Conservation (phyloP, 352 stramenopile genomes). For the Globisporangium echinulatum region DNA sequence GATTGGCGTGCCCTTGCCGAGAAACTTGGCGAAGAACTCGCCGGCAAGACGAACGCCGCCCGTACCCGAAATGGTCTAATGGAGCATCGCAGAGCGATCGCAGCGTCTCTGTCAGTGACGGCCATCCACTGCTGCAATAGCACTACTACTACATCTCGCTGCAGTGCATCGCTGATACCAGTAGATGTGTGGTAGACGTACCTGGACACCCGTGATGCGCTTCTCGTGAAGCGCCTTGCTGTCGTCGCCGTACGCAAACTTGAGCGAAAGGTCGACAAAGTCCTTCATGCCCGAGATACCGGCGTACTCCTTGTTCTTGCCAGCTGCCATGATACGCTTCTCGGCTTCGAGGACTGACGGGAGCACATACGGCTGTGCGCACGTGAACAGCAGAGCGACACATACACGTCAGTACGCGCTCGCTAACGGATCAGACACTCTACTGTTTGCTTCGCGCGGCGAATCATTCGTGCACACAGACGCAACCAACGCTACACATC, state of each 20-base stretch:
- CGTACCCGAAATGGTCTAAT: slow-evolving; percentile 97
- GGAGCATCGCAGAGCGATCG: neutral
- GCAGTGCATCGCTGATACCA: too few species aligned
- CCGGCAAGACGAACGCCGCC: slow-evolving; percentile 94
- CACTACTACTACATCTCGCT: too few species aligned
- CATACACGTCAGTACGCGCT: too few species aligned
- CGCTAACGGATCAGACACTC: too few species aligned
- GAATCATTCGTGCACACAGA: too few species aligned
- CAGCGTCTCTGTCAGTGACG: too few species aligned
- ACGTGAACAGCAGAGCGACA: neutral
- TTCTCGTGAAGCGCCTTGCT: slow-evolving; percentile 85
- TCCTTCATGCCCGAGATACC: slow-evolving; percentile 94
- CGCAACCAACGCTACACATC: neutral
- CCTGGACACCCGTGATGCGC: slow-evolving; percentile 92
- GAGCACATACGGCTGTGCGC: slow-evolving; percentile 91
- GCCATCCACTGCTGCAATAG: too few species aligned
- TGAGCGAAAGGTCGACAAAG: slow-evolving; percentile 93
- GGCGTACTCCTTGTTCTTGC: slow-evolving; percentile 97
- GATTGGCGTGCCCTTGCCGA: slow-evolving; percentile 85
- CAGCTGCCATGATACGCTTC: slow-evolving; percentile 89
- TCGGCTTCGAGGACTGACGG: slow-evolving; percentile 96
- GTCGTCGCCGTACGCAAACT: slow-evolving; percentile 97
- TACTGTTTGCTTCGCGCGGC: neutral
- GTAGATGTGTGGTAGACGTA: slow-evolving; percentile 6
- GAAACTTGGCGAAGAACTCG: slow-evolving; percentile 92